Percentiles rank a stretch among this genome's conserved stretches.
Evolutionary conservation across 305 asterid genomes (phyloP).

Genomic region (Solanum chacoense): DNA sequence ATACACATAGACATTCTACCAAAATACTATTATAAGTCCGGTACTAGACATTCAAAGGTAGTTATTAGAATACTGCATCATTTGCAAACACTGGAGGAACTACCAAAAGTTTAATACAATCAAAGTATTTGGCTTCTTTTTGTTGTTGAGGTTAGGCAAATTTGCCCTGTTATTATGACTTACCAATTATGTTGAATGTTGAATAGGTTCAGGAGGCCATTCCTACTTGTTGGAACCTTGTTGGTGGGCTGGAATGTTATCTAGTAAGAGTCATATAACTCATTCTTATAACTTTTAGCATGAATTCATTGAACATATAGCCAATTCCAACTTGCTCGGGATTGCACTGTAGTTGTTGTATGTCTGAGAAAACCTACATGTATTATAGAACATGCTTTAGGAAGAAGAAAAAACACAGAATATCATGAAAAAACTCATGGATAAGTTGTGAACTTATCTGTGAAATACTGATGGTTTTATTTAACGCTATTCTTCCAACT

Average conservation of each 20-base stretch:
- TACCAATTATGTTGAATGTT: neutral
- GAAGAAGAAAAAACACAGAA: neutral
- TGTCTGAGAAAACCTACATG: neutral
- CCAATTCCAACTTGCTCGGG: neutral
- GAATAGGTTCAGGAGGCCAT: constrained; percentile 68
- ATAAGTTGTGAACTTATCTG: neutral
- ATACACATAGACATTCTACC: neutral
- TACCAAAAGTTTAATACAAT: neutral
- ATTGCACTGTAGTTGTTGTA: neutral
- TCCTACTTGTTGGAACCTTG: constrained; percentile 57
- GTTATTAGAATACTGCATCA: neutral
- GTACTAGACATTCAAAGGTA: neutral
- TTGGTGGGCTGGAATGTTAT: constrained; percentile 75
- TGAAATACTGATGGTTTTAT: neutral
- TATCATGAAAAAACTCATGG: neutral
- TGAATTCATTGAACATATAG: neutral
- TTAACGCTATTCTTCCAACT: neutral
- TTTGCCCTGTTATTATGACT: neutral
- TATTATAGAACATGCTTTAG: neutral
- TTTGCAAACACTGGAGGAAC: neutral
- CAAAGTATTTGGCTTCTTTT: neutral
- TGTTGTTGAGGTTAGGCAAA: neutral
- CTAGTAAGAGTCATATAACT: constrained; percentile 33
- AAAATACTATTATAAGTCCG: neutral
- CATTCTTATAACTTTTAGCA: neutral